phyloP scores from a whole-genome alignment of 2,329 filamentous ascomycete species.

The Phaeophleospora eucalypticola region DNA sequence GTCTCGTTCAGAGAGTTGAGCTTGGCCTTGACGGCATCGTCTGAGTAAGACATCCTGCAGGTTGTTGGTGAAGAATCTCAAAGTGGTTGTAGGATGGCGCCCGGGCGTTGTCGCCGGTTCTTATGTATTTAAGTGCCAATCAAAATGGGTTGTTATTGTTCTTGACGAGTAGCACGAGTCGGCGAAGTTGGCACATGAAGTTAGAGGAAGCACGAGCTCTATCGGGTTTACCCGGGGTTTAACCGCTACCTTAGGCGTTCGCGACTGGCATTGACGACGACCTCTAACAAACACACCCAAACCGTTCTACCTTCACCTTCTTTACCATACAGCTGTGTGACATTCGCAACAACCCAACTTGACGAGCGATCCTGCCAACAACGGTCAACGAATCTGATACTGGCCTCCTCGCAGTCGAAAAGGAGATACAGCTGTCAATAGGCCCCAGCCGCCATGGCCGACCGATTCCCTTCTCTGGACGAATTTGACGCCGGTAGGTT shows the following conservation, averaged over 20 bases:
- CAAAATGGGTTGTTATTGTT: not conserved
- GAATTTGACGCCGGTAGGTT: constrained; percentile 49
- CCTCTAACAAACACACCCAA: not conserved
- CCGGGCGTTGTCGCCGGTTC: not conserved
- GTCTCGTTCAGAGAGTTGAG: constrained; percentile 94
- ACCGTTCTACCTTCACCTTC: no score
- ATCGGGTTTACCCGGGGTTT: no score
- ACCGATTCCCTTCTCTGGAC: constrained; percentile 51
- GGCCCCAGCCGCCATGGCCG: constrained; percentile 39
- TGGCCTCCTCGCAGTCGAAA: not conserved
- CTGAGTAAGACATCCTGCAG: constrained; percentile 77
- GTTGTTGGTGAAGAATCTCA: not conserved
- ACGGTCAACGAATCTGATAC: no score
- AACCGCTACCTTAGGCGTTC: no score
- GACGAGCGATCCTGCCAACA: no score
- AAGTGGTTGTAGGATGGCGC: not conserved
- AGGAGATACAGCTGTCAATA: constrained; percentile 7
- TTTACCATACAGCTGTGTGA: no score
- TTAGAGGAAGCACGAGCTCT: not conserved
- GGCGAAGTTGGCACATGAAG: not conserved
- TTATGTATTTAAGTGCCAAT: not conserved
- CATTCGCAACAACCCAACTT: no score
- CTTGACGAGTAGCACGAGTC: not conserved
- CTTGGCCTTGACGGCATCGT: constrained; percentile 92
- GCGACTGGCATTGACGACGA: not conserved